A percentile compares a stretch with the other conserved stretches of the same genome.
These are phyloP conservation scores for Eimeria necatrix DNA, from an alignment of 169 alveolate genomes.

Conservation along the genomic window DNA sequence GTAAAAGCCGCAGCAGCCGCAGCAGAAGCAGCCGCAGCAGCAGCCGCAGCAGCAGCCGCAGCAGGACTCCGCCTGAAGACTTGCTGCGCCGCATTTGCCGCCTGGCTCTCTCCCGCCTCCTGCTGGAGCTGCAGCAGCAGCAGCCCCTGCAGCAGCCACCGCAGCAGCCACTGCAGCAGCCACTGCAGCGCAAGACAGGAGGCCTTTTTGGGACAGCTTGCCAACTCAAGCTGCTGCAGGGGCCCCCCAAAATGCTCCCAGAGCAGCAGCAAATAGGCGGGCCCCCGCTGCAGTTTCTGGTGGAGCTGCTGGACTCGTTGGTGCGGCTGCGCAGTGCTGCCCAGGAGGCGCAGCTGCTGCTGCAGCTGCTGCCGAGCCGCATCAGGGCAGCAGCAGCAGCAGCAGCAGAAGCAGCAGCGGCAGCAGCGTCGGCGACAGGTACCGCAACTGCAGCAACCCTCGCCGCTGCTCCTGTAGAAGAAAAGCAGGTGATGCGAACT, in stretches of 20 bases:
- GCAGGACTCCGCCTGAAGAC: neutral
- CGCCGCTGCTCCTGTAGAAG: neutral
- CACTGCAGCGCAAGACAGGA: too few relatives aligned
- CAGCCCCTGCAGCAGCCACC: neutral
- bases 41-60: neutral
- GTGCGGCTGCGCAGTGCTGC: neutral
- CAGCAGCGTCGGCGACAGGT: neutral
- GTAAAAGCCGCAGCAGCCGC: neutral
- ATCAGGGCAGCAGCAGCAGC: neutral
- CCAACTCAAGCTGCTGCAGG: neutral
- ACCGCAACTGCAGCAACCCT: neutral
- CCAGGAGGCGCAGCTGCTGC: neutral
- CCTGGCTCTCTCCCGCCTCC: neutral
- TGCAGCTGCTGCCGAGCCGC: neutral
- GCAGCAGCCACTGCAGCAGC: too few relatives aligned
- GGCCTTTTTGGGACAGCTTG: neutral
- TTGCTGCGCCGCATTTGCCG: neutral
- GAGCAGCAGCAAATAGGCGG: neutral
- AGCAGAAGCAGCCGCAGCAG: neutral
- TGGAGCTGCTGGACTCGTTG: neutral
- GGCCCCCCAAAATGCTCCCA: neutral
- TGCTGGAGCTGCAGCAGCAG: neutral
- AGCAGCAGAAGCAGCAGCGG: too few relatives aligned
- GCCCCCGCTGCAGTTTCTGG: neutral
- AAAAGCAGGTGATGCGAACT: too few relatives aligned